Conservation (phyloP, 1,139 yeast genomes). For the Candida tropicalis region DNA sequence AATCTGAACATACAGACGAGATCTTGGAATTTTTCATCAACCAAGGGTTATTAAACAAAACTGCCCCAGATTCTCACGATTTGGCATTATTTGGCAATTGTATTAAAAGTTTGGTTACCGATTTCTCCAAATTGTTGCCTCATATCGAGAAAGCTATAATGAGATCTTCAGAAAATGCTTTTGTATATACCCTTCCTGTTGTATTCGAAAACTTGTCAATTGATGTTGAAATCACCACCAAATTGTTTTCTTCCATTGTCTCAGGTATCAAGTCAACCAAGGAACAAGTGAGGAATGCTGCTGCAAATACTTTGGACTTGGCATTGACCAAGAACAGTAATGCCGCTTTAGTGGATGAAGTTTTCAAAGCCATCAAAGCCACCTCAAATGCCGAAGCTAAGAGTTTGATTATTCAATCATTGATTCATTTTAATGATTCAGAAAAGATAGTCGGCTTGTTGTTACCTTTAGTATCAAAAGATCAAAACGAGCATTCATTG, state of each 20-base stretch:
- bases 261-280: slow-evolving; percentile 74
- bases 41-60: slow-evolving; percentile 50
- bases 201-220: slow-evolving; percentile 32
- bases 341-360: slow-evolving; percentile 44
- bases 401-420: slow-evolving; percentile 22
- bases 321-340: slow-evolving; percentile 24
- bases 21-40: slow-evolving; percentile 25
- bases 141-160: slow-evolving; percentile 74
- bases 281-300: slow-evolving; percentile 57
- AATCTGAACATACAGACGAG: slow-evolving; percentile 19
- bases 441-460: slow-evolving; percentile 49
- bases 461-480: slow-evolving; percentile 61
- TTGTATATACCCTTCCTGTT: slow-evolving; percentile 53
- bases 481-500: slow-evolving; percentile 71
- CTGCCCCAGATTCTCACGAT: slow-evolving; percentile 30
- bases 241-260: slow-evolving; percentile 61
- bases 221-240: slow-evolving; percentile 34
- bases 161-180: slow-evolving; percentile 78
- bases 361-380: slow-evolving; percentile 59
- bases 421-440: slow-evolving; percentile 20
- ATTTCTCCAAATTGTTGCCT: slow-evolving; percentile 52
- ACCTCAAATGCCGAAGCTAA: slow-evolving; percentile 74
- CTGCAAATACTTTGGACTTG: slow-evolving; percentile 43
- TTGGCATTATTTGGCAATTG: slow-evolving; percentile 39
- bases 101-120: slow-evolving; percentile 43